phyloP scores from a whole-genome alignment of 2,329 filamentous ascomycete species.

The Mycosphaerella sp. region DNA sequence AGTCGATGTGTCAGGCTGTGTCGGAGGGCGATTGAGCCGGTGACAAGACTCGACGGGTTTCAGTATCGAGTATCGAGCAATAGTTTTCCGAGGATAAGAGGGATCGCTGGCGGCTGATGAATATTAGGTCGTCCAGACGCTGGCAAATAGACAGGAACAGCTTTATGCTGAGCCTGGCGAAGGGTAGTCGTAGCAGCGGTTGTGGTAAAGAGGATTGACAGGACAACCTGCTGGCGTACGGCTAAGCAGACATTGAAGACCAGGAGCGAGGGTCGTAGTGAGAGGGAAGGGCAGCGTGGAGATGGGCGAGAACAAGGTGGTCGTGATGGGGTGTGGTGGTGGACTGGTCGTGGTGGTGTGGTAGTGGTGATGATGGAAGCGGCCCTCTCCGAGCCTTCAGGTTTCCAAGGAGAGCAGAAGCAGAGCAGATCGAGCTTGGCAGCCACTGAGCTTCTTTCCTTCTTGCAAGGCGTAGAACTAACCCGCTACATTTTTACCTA shows the following conservation, averaged over 20 bases:
- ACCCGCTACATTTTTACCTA: too few relatives aligned
- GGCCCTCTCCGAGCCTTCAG: too few relatives aligned
- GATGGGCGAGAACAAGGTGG: neutral
- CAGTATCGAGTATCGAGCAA: slow-evolving; percentile 7
- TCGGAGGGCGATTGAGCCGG: slow-evolving; percentile 2
- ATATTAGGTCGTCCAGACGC: slow-evolving; percentile 8
- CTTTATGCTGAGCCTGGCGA: slow-evolving; percentile 7
- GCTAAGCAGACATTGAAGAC: slow-evolving; percentile 3
- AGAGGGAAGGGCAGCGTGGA: neutral
- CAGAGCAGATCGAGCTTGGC: too few relatives aligned
- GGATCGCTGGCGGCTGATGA: slow-evolving; percentile 7
- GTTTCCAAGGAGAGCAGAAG: too few relatives aligned
- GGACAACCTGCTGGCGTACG: neutral
- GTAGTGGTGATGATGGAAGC: too few relatives aligned
- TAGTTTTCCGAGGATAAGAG: slow-evolving; percentile 4
- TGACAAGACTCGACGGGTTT: slow-evolving; percentile 13
- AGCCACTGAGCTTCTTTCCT: too few relatives aligned
- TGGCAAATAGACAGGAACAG: slow-evolving; percentile 12
- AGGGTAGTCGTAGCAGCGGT: slow-evolving; percentile 4
- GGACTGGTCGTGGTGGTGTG: too few relatives aligned
- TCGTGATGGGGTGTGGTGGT: neutral
- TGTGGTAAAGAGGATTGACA: neutral
- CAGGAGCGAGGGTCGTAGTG: slow-evolving; percentile 1
- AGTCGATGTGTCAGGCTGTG: slow-evolving; percentile 4
- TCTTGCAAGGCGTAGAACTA: too few relatives aligned